Base-by-base conservation (phyloP, 768 basidiomycete species). In the Cyathus striatus region DNA sequence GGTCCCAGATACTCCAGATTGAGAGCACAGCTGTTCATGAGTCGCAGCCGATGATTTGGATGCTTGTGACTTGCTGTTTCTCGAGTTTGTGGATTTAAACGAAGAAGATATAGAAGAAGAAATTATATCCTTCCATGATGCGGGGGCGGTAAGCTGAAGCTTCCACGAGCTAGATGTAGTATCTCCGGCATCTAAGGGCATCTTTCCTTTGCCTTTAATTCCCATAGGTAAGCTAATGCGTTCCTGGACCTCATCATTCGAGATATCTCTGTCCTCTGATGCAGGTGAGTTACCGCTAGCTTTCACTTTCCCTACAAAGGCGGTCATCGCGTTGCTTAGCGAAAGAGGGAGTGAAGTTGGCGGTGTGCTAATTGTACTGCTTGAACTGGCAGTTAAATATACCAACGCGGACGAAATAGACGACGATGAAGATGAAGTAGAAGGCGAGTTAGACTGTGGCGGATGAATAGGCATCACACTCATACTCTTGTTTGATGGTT, bases 261-360 rank as follows among this genome's bases (percentile, higher is more conserved):
- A n/a, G n/a, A n/a, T n/a, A 25, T 48, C 53, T 41, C 47, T 57
- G 17, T 40, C 25, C 5, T 50, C 48, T 35, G 45, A 41, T 14
- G 50, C 48, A 5, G 48, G 51, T 18, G 49, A 25, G 16, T 44
- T 16, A 30, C 27, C 27, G 10, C 17, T 18, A 9, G 20, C 10
- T 36, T 36, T 36, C 10, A 18, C 10, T 7, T 21, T 5, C 16
- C 61, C 62, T 42, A 71, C 53, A 38, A 73, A 63, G 6, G 68
- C 68, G 35, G 65, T 61, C 30, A 71, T 63, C 17, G 56, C 68
- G 43, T 69, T 70, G 14, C 71, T 71, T 9, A 78, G 61, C 3
- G 61, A 79, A 54, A 67, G 69, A 24, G 63, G 76, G 43, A 69
- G 60, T 4, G 79, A 79, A 14, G 79, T 81, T 10, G 76, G 78